These are phyloP conservation scores for Vigna radiata DNA, from an alignment of 306 rosid species.

Conservation along the genomic window DNA sequence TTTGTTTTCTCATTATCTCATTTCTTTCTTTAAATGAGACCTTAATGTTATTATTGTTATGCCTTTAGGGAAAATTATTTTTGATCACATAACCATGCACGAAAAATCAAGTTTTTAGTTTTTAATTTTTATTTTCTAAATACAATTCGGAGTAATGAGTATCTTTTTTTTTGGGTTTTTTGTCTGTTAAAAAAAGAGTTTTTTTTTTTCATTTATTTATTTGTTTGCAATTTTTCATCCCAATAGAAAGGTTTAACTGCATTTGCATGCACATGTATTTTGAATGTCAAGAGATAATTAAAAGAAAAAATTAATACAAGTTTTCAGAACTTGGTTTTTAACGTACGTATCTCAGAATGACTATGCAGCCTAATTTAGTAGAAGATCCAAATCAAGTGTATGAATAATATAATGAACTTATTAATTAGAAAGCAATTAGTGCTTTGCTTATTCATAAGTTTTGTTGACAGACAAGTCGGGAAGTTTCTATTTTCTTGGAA, in stretches of 20 bases:
- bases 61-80: too few relatives aligned
- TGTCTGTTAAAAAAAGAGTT: background rate
- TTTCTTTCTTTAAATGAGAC: too few relatives aligned
- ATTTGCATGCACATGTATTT: background rate
- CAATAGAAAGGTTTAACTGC: background rate
- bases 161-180: background rate
- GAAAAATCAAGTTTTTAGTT: background rate
- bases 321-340: background rate
- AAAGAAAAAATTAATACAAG: background rate
- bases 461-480: slow-evolving; percentile 35
- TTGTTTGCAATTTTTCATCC: background rate
- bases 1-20: too few relatives aligned
- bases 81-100: too few relatives aligned
- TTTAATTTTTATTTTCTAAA: background rate
- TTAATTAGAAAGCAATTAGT: slow-evolving; percentile 24
- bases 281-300: background rate
- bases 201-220: background rate
- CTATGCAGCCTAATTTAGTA: slow-evolving; percentile 35
- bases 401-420: slow-evolving; percentile 3
- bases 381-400: slow-evolving; percentile 22
- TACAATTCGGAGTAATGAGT: background rate
- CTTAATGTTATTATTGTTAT: too few relatives aligned
- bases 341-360: background rate
- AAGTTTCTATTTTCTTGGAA: slow-evolving; percentile 21
- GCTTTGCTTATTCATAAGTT: slow-evolving; percentile 42